Conservation (phyloP, 148 eudicot species). For the Nepenthes mirabilis region DNA sequence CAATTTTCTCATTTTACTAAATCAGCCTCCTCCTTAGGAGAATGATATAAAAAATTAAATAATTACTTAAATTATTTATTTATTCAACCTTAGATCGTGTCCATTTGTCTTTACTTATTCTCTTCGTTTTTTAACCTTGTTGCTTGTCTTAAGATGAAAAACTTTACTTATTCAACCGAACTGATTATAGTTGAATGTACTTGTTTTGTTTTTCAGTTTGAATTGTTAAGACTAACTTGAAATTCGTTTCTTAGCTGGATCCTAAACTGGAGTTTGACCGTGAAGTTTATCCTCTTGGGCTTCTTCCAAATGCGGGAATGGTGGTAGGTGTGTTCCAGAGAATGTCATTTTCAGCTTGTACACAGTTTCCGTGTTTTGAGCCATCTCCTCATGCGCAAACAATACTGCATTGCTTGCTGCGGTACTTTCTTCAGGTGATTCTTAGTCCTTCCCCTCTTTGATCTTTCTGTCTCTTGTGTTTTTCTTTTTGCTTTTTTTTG, state of each 20-base stretch:
- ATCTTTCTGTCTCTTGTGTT: not conserved
- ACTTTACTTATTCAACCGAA: not conserved
- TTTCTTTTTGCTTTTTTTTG: constrained; percentile 1
- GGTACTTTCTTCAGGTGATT: constrained; percentile 93
- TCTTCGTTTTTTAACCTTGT: not conserved
- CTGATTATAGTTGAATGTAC: not conserved
- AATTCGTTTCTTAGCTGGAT: constrained; percentile 50
- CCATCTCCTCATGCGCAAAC: constrained; percentile 99
- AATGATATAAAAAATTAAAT: too few relatives aligned
- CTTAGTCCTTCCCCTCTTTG: not conserved
- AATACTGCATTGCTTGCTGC: constrained; percentile 84
- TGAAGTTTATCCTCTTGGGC: constrained; percentile 94
- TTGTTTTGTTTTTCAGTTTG: constrained; percentile 5
- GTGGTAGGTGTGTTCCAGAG: constrained; percentile 97
- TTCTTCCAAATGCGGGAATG: constrained; percentile 95
- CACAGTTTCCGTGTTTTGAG: constrained; percentile 97
- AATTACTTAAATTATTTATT: too few relatives aligned
- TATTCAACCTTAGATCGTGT: too few relatives aligned
- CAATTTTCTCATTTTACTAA: too few relatives aligned
- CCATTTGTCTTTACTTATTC: too few relatives aligned
- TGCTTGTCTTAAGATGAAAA: not conserved
- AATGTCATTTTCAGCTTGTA: constrained; percentile 92
- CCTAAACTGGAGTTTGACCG: constrained; percentile 97
- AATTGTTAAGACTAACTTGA: constrained; percentile 11
- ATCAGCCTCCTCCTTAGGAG: too few relatives aligned